phyloP scores from a whole-genome alignment of 2,329 filamentous ascomycete genomes.

The Cordyceps tenuipes region DNA sequence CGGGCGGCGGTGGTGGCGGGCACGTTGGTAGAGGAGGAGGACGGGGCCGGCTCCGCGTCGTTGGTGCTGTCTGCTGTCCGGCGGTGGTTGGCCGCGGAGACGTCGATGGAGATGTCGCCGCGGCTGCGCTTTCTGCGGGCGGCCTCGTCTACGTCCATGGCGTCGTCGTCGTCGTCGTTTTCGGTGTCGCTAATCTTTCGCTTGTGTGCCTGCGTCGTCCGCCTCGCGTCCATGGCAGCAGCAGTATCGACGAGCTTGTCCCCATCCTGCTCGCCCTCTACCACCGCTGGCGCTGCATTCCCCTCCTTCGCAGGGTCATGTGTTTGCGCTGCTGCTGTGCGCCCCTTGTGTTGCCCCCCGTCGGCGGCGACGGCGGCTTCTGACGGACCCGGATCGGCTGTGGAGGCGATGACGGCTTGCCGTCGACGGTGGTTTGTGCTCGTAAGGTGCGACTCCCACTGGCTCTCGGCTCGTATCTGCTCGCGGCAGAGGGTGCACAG shows the following conservation, averaged over 20 bases:
- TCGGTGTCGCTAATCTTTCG: constrained; percentile 23
- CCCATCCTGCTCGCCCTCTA: neutral
- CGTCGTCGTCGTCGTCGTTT: constrained; percentile 28
- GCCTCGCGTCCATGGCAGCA: constrained; percentile 14
- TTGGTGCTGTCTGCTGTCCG: neutral
- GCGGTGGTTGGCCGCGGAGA: constrained; percentile 9
- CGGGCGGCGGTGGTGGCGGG: constrained; percentile 6
- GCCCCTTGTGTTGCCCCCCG: neutral
- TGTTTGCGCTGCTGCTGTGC: constrained; percentile 14
- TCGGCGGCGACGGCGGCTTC: neutral
- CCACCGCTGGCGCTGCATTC: neutral
- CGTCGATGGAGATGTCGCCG: constrained; percentile 23
- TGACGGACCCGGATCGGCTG: neutral
- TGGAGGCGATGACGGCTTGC: constrained; percentile 16
- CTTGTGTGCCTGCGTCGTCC: constrained; percentile 18
- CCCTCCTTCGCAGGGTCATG: constrained; percentile 13
- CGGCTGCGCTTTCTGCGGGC: constrained; percentile 39
- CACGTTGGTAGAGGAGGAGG: constrained; percentile 7
- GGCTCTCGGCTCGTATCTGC: constrained; percentile 53
- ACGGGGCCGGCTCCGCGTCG: constrained; percentile 14
- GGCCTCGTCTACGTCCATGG: constrained; percentile 28
- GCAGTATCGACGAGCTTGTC: constrained; percentile 11
- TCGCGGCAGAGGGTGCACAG: constrained; percentile 59
- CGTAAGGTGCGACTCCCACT: constrained; percentile 58
- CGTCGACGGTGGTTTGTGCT: constrained; percentile 34